A percentile compares a stretch with the other conserved stretches of the same genome.
Evolutionary conservation across 495 filamentous ascomycete genomes (phyloP).

Genomic region (Penicillium salamii): DNA sequence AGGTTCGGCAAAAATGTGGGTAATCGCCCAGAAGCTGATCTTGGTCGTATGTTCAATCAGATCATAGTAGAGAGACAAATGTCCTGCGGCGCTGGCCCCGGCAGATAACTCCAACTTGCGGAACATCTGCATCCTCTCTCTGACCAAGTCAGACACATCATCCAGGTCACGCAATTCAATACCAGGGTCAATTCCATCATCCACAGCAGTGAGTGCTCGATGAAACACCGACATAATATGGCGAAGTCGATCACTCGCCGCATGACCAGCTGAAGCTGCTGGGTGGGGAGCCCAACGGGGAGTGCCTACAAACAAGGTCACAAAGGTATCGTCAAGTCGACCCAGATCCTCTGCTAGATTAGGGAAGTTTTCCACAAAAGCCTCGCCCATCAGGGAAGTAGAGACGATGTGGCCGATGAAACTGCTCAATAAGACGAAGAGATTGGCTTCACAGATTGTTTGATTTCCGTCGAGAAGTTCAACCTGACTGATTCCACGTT

Average conservation of each 20-base stretch:
- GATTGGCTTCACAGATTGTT: slow-evolving; percentile 44
- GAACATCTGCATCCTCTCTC: slow-evolving; percentile 40
- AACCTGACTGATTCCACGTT: slow-evolving; percentile 43
- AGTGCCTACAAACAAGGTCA: slow-evolving; percentile 47
- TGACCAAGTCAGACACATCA: slow-evolving; percentile 49
- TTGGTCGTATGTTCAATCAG: slow-evolving; percentile 50
- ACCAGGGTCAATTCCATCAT: slow-evolving; percentile 44
- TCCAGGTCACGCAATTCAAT: slow-evolving; percentile 52
- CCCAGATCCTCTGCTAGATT: slow-evolving; percentile 51
- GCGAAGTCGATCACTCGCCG: slow-evolving; percentile 51
- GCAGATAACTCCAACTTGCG: slow-evolving; percentile 31
- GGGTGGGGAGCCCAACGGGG: slow-evolving; percentile 53
- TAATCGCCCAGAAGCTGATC: slow-evolving; percentile 55
- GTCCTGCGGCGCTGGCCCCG: slow-evolving; percentile 29
- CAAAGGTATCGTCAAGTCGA: slow-evolving; percentile 53
- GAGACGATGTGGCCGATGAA: slow-evolving; percentile 53
- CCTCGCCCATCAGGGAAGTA: slow-evolving; percentile 51
- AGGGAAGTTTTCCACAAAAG: slow-evolving; percentile 55
- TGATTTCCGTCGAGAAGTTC: slow-evolving; percentile 30
- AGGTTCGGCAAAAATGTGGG: slow-evolving; percentile 50
- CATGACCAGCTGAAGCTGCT: slow-evolving; percentile 46
- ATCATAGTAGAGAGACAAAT: slow-evolving; percentile 51
- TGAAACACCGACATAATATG: slow-evolving; percentile 47
- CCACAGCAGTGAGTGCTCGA: slow-evolving; percentile 44
- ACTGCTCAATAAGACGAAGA: slow-evolving; percentile 52